Evolutionary conservation across 2,329 filamentous ascomycete species (phyloP).

Genomic region (Fusarium penzigii): DNA sequence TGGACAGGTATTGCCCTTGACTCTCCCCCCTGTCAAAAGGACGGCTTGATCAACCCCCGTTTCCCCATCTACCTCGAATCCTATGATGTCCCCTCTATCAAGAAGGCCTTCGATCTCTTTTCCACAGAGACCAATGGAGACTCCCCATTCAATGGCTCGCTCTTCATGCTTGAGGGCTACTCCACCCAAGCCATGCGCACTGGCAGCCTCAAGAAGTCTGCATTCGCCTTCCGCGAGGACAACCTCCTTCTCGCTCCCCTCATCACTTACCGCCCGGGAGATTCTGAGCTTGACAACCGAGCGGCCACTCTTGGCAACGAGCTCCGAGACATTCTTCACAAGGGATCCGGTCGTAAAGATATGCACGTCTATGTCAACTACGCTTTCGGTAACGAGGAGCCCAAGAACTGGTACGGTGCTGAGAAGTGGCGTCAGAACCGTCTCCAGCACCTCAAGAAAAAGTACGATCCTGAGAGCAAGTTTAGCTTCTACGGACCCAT

Average conservation of each 20-base stretch:
- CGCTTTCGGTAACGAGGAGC: conserved; percentile 48
- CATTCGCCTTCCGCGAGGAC: conserved; percentile 25
- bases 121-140: conserved; percentile 7
- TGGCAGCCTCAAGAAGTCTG: background rate
- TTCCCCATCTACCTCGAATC: conserved; percentile 27
- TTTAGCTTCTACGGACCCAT: conserved; percentile 48
- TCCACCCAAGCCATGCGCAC: conserved; percentile 40
- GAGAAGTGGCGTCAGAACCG: conserved; percentile 50
- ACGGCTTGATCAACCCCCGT: conserved; percentile 25
- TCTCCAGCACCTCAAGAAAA: conserved; percentile 46
- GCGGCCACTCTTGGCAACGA: conserved; percentile 18
- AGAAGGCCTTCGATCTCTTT: conserved; percentile 18
- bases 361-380: conserved; percentile 49
- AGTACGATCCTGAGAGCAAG: conserved; percentile 47
- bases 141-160: conserved; percentile 24
- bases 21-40: conserved; percentile 24
- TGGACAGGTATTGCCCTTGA: conserved; percentile 23
- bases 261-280: conserved; percentile 20
- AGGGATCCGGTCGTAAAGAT: conserved; percentile 5
- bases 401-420: conserved; percentile 46
- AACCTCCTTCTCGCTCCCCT: conserved; percentile 25
- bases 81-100: conserved; percentile 19
- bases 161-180: conserved; percentile 61
- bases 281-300: conserved; percentile 12
- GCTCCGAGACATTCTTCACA: conserved; percentile 18